Evolutionary conservation across 345 rosid species (phyloP), one percentile per base, ranked within the genome.

Genomic region (Pugionium dolabratum): DNA sequence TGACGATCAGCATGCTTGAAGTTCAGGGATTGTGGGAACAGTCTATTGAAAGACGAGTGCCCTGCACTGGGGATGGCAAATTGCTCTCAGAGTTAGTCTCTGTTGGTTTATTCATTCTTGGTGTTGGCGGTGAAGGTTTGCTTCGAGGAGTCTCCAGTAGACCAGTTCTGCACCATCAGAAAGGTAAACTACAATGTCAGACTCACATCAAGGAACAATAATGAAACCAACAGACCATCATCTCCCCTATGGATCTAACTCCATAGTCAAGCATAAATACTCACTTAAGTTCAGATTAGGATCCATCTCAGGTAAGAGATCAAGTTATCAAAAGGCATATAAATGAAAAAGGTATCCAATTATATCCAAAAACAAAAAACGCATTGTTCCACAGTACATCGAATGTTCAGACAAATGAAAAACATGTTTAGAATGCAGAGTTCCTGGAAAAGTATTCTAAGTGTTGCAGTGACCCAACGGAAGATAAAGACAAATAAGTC

Each of bases 61-160:
- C 79, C 45, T 67, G 92, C 53, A 76, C 59, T 1, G 92, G 82
- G 53, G 89, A 81, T 54, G 82, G 80, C 6, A 89, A 81, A 70
- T 73, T 89, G 64, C 83, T 47, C 44, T 85, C 94, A 44, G 91
- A 75, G 72, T 84, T 91, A 59, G 80, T 45, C 56, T 66, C 80
- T 42, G 85, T 86, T 47, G 81, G 9, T 71, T 79, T 84, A 67
- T 77, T 83, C 34, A 82, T 68, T 79, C 83, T 84, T 3, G 96
- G 84, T 69, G 90, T 69, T 33, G 90, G 86, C 1, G 85, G 89
- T 1, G 91, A 75, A 30, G 81, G 71, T 75, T 87, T 91, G 80
- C 75, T 76, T 53, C 87, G 92, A 91, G 81, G 98, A 64, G 76
- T 84, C 76, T 91, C 98, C 75, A 80, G 79, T 65, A 84, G 76